Evolutionary conservation across 805 yeast genomes (phyloP), one percentile per base, ranked within the genome.

Genomic region (Nadsonia fulvescens): DNA sequence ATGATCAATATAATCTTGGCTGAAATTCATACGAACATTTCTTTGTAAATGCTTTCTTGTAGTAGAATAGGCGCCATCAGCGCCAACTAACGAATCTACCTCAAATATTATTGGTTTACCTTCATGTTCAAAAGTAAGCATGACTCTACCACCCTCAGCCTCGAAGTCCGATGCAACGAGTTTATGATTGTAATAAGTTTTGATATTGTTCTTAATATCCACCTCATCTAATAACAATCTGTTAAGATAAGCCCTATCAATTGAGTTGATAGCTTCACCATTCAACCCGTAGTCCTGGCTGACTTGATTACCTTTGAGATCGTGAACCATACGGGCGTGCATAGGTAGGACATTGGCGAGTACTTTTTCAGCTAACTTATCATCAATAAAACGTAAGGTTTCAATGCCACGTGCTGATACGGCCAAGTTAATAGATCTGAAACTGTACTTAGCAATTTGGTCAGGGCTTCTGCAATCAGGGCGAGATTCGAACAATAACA

Each of bases 241-340:
- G 52, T 81, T 83, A 38, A 83, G 56, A 33, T 61, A 58, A 1
- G 69, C 59, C 26, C 95, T 58, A 43, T 79, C 91, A 26, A 83
- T 79, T 1, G 93, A 77, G 47, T 82, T 78, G 46, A 82, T 83
- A 21, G 67, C 53, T 48, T 79, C 91, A 8, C 92, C 92, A 38
- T 67, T 64, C 6, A 79, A 52, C 4, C 93, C 94, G 46, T 83
- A 83, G 23, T 54, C 37, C 41, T 82, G 93, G 15, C 75, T 56
- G 35, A 63, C 69, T 43, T 69, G 71, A 12, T 49, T 46, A 0
- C 91, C 93, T 8, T 56, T 39, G 8, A 50, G 25, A 35, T 72
- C 73, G 47, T 83, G 95, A 31, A 83, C 70, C 94, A 82, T 81
- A 22, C 95, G 57, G 2, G 93, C 94, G 21, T 63, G 53, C 86